Conservation (phyloP, 2,329 filamentous ascomycete species). For the Tolypocladium cylindrosporum region DNA sequence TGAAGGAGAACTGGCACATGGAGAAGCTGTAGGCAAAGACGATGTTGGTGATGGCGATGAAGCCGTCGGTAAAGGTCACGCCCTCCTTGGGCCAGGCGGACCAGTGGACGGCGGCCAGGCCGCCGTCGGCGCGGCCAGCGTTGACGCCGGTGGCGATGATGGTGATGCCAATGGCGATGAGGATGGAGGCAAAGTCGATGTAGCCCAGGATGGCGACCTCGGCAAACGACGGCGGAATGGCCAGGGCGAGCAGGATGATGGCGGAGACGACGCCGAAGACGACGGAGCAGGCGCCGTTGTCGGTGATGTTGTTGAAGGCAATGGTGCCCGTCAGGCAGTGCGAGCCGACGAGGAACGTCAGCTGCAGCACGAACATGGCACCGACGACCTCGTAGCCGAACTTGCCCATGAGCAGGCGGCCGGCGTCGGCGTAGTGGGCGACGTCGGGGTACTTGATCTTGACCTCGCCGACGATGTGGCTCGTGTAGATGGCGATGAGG, state of each 20-base stretch:
- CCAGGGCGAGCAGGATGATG: conserved; percentile 33
- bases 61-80: conserved; percentile 41
- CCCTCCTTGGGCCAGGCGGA: conserved; percentile 34
- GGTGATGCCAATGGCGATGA: conserved; percentile 52
- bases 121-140: conserved; percentile 18
- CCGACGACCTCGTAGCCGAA: conserved; percentile 54
- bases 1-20: conserved; percentile 41
- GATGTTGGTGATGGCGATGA: conserved; percentile 57
- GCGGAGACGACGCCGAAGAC: conserved; percentile 35
- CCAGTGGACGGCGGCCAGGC: conserved; percentile 24
- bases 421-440: conserved; percentile 59
- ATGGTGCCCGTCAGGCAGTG: conserved; percentile 63
- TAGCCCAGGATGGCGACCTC: conserved; percentile 40
- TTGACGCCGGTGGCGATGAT: conserved; percentile 54
- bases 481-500: conserved; percentile 37
- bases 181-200: conserved; percentile 51
- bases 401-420: conserved; percentile 48
- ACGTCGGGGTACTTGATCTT: conserved; percentile 45
- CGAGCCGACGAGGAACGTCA: conserved; percentile 61
- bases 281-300: conserved; percentile 38
- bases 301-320: conserved; percentile 55
- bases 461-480: conserved; percentile 35
- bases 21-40: conserved; percentile 57
- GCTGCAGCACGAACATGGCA: conserved; percentile 49
- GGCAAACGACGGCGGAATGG: conserved; percentile 37